Evolutionary conservation across 805 yeast genomes (phyloP), one percentile per base, ranked within the genome.

Genomic region (Yarrowia bubula): DNA sequence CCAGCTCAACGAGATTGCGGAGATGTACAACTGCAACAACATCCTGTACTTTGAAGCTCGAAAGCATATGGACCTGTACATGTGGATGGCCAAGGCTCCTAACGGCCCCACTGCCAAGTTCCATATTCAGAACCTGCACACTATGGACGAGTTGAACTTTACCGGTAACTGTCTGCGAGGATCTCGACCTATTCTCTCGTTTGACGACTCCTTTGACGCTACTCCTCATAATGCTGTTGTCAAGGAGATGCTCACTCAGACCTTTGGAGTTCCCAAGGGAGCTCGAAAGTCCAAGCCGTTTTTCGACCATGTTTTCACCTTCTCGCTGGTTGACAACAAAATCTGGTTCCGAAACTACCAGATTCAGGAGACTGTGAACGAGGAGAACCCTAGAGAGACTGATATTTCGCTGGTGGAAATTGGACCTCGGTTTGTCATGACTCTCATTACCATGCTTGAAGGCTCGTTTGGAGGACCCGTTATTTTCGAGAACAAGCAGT

Each of bases 401-500:
- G 90, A 91, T 68, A 76, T 90, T 68, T 85, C 91, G 15, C 81
- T 95, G 71, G 89, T 95, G 66, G 99, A 95, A 80, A 91, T 95
- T 70, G 99, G 99, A 3, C 99, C 99, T 62, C 85, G 99, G 76
- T 88, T 92, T 69, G 98, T 95, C 38, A 82, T 95, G 80, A 93
- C 98, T 2, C 86, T 88, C 68, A 92, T 95, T 70, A 87, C 96
- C 67, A 86, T 95, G 63, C 82, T 93, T 69, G 98, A 95, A 79
- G 99, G 99, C 57, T 91, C 98, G 1, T 95, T 95, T 72, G 93
- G 97, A 65, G 99, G 99, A 18, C 97, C 98, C 69, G 91, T 92
- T 82, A 92, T 95, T 69, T 95, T 90, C 78, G 98, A 95, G 74
- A 95, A 95, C 80, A 92, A 90, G 80, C 95, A 93, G 77, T 95